Evolutionary conservation across 140 eudicot genomes (phyloP), one percentile per base, ranked within the genome.

Genomic region (Stevia rebaudiana): DNA sequence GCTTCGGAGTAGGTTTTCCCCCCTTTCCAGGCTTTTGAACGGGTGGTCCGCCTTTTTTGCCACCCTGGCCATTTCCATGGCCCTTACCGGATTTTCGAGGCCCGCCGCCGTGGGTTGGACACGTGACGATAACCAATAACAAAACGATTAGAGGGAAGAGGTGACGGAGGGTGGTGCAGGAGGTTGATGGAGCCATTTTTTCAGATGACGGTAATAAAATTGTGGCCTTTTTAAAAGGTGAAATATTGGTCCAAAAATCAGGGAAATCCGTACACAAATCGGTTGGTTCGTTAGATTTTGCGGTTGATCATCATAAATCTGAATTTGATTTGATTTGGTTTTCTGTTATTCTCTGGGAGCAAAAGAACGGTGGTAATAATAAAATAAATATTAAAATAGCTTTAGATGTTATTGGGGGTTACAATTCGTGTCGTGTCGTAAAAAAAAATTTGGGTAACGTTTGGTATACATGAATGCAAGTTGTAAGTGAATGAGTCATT

Each of bases 191-290:
- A 65, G 54, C 78, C 73, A 54, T 73, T 73, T 74, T 74, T 68
- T 42, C 51, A 68, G 6, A 53, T 23, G 47, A 61, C 48, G 51
- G 65, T 63, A 63, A 52, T 68, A 68, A 70, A 43, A 42, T 30
- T 68, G 66, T 41, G 59, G 25, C 13, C n/a, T 74, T 75, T n/a
- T n/a, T 61, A 75, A 60, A 40, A 68, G 75, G 22, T 61, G 57
- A 41, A n/a, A 21, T 50, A 13, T 48, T 49, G 39, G 67, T 68
- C 80, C 80, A 63, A 68, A 52, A 75, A 60, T 68, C 23, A 75
- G 44, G 80, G 54, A 53, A 68, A 68, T 61, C 80, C 80, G 66
- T 43, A 68, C 80, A 68, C 70, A 61, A 42, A 30, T 67, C 31
- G 37, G 48, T 68, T 75, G 75, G 75, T 51, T 61, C 0, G 65